phyloP scores from a whole-genome alignment of 192 early-diverging fungal species.

The Mortierella hygrophila region DNA sequence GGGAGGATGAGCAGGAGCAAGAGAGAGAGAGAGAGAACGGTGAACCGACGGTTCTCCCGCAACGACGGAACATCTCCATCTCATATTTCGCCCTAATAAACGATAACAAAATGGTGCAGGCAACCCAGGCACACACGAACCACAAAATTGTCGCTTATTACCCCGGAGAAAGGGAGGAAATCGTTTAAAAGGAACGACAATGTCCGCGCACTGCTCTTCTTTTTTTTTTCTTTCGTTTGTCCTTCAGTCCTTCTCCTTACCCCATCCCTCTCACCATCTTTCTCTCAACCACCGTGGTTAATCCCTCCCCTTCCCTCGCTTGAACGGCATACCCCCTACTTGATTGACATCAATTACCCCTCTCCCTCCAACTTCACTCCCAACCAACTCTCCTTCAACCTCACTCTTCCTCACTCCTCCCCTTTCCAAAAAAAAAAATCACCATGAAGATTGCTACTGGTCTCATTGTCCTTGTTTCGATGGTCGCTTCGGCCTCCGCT shows the following conservation, averaged over 20 bases:
- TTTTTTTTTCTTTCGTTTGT: background rate
- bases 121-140: background rate
- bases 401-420: background rate
- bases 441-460: conserved; percentile 41
- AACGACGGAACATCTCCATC: background rate
- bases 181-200: background rate
- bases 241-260: background rate
- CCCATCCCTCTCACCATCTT: background rate
- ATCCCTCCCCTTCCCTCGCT: background rate
- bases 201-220: background rate
- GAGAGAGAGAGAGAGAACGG: no score
- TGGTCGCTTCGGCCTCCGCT: conserved; percentile 41
- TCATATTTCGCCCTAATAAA: background rate
- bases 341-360: conserved; percentile 12
- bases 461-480: conserved; percentile 25
- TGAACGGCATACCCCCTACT: background rate
- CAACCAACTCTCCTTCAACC: background rate
- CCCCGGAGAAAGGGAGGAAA: background rate
- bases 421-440: background rate
- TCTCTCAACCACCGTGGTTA: background rate
- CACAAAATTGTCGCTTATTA: background rate
- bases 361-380: background rate
- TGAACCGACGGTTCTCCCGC: background rate
- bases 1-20: background rate
- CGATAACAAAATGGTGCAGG: background rate